Evolutionary conservation across 305 asterid species (phyloP).

Genomic region (Rubia tinctorum): DNA sequence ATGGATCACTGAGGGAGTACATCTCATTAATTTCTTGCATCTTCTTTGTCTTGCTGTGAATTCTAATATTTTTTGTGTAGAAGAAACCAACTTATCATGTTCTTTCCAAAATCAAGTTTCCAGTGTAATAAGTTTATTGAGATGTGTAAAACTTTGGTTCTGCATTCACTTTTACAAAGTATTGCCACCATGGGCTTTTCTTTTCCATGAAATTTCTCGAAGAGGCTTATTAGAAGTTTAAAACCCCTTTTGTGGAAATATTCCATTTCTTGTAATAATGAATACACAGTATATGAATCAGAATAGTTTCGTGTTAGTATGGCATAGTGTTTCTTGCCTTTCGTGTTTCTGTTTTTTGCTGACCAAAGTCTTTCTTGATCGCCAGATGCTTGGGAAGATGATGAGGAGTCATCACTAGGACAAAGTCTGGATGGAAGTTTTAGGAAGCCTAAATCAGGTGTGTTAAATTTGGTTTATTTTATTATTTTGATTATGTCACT

Average conservation of each 20-base stretch:
- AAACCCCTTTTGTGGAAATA: neutral
- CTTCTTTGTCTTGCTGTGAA: neutral
- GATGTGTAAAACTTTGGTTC: neutral
- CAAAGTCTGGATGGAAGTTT: slow-evolving; percentile 67
- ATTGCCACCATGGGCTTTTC: neutral
- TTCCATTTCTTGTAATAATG: too few species aligned
- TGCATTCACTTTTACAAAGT: neutral
- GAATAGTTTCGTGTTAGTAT: neutral
- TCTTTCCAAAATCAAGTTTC: neutral
- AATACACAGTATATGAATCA: neutral
- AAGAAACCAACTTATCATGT: neutral
- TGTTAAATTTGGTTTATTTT: slow-evolving; percentile 8
- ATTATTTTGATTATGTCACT: neutral
- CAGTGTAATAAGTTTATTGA: neutral
- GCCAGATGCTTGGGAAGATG: slow-evolving; percentile 48
- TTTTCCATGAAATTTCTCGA: neutral
- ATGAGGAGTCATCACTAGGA: slow-evolving; percentile 53
- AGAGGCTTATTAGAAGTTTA: neutral
- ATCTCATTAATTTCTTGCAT: neutral
- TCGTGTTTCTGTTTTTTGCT: neutral
- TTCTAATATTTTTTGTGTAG: neutral
- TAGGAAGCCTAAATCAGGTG: slow-evolving; percentile 58
- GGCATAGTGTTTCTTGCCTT: neutral
- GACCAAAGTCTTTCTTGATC: neutral
- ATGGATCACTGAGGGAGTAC: neutral